Conservation (phyloP, 495 filamentous ascomycete species). For the Aspergillus steynii region DNA sequence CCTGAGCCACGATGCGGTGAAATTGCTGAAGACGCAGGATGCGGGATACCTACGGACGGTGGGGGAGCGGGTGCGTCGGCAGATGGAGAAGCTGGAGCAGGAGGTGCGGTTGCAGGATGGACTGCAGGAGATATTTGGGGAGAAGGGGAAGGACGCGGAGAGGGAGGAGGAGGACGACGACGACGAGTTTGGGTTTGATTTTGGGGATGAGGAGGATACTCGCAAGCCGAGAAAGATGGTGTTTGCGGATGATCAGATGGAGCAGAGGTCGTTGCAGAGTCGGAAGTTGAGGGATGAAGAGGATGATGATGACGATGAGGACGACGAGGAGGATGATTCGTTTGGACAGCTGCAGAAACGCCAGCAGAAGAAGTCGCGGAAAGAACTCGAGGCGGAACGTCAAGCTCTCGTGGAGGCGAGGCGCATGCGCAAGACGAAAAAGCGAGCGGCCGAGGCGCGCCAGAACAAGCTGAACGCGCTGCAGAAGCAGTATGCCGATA, state of each 20-base stretch:
- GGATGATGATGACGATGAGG: slow-evolving; percentile 30
- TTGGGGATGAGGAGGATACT: slow-evolving; percentile 17
- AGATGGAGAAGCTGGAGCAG: slow-evolving; percentile 59
- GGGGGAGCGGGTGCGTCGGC: slow-evolving; percentile 56
- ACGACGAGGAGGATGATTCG: slow-evolving; percentile 34
- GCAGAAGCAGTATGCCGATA: slow-evolving; percentile 66
- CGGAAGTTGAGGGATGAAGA: slow-evolving; percentile 19
- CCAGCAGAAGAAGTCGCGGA: slow-evolving; percentile 38
- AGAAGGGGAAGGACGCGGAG: slow-evolving; percentile 27
- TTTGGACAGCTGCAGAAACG: slow-evolving; percentile 20
- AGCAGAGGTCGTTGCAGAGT: slow-evolving; percentile 46
- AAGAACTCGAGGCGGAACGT: slow-evolving; percentile 43
- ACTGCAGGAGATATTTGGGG: slow-evolving; percentile 31
- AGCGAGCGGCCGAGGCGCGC: slow-evolving; percentile 47
- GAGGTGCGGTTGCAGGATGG: slow-evolving; percentile 47
- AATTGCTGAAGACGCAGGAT: slow-evolving; percentile 95
- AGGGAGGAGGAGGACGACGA: slow-evolving; percentile 31
- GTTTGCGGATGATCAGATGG: slow-evolving; percentile 55
- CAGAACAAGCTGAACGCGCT: slow-evolving; percentile 61
- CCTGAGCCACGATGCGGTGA: slow-evolving; percentile 68
- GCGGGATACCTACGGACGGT: slow-evolving; percentile 78
- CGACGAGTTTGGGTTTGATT: slow-evolving; percentile 31
- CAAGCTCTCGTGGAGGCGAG: slow-evolving; percentile 43
- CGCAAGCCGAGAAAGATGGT: slow-evolving; percentile 48
- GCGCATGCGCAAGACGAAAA: slow-evolving; percentile 47